Evolutionary conservation across 352 stramenopile species (phyloP).

Genomic region (Globisporangium uncinulatum): DNA sequence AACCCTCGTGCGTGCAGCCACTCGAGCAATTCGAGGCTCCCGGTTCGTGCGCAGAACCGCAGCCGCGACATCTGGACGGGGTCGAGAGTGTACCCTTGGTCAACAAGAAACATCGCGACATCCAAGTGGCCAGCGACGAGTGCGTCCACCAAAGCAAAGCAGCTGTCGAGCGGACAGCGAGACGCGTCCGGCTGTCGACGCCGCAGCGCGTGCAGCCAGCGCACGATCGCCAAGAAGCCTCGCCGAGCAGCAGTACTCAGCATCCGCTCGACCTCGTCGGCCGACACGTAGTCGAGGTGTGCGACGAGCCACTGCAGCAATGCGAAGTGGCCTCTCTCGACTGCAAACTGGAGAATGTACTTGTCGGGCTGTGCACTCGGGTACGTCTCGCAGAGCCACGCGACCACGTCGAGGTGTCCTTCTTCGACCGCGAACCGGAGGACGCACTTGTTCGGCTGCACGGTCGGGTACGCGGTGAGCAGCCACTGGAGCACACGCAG

Average conservation of each 20-base stretch:
- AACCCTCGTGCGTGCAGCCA: background rate
- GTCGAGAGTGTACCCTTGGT: background rate
- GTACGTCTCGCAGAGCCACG: background rate
- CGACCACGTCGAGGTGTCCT: too few species aligned
- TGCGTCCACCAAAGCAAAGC: background rate
- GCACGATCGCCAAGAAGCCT: constrained; percentile 8
- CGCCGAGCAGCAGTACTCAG: background rate
- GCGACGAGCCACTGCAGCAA: background rate
- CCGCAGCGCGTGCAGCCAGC: constrained; percentile 5
- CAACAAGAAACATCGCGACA: background rate
- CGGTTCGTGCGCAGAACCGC: background rate
- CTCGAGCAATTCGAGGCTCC: background rate
- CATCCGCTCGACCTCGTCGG: too few species aligned
- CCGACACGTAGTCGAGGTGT: background rate
- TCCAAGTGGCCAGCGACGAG: background rate
- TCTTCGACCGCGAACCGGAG: too few species aligned
- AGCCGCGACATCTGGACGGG: background rate
- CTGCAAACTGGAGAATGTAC: background rate
- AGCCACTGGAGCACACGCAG: background rate
- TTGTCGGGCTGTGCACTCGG: background rate
- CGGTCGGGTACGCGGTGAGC: too few species aligned
- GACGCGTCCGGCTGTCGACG: too few species aligned
- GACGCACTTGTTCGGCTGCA: too few species aligned
- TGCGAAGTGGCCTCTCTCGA: background rate
- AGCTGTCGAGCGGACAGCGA: background rate